These are phyloP conservation scores for Canavalia ensiformis DNA, from an alignment of 306 rosid species.

Conservation along the genomic window DNA sequence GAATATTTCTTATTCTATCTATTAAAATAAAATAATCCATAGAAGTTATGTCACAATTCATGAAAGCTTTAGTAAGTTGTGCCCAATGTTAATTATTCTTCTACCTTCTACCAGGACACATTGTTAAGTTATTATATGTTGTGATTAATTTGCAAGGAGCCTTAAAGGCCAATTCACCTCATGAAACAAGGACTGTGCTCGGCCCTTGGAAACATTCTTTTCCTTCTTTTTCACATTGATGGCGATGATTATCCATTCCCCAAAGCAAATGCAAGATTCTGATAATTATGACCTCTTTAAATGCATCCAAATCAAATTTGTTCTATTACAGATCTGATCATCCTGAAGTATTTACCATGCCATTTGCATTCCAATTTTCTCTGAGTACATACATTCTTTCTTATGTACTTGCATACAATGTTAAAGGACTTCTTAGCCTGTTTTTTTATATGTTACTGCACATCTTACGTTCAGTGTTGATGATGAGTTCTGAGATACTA, in stretches of 20 bases:
- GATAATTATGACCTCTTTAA: constrained; percentile 2
- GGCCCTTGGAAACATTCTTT: neutral
- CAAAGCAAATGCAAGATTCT: neutral
- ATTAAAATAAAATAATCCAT: neutral
- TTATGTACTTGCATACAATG: neutral
- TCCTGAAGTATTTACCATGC: neutral
- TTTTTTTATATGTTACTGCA: neutral
- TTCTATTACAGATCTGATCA: neutral
- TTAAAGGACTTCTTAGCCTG: constrained; percentile 21
- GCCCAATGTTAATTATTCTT: neutral
- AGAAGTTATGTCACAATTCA: neutral
- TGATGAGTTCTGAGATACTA: constrained; percentile 7
- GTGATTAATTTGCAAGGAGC: neutral
- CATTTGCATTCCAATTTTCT: constrained; percentile 5
- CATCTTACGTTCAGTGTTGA: neutral
- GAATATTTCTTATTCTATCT: neutral
- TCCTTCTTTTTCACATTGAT: neutral
- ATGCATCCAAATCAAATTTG: neutral
- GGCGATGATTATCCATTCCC: neutral
- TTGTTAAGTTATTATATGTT: neutral
- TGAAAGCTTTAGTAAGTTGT: neutral
- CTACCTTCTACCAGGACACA: neutral
- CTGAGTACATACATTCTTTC: neutral
- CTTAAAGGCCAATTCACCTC: neutral
- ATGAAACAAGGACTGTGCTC: neutral